Base-by-base conservation (phyloP, 2,329 filamentous ascomycete genomes). In the Fusarium torulosum region DNA sequence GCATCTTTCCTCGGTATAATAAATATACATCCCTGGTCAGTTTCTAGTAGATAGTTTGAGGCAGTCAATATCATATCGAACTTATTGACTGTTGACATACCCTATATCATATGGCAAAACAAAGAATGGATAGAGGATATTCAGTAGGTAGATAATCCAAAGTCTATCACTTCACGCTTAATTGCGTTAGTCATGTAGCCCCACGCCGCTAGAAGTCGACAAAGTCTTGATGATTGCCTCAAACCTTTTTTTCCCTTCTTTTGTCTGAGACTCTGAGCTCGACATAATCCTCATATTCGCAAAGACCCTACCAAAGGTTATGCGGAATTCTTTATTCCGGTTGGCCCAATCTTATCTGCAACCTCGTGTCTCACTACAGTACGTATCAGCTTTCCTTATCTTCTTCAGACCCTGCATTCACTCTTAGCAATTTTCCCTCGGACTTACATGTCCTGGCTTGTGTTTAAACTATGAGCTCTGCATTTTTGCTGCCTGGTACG, bases 1-100 rank as follows among this genome's bases (percentile, higher is more conserved):
- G 21, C 78, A 81, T 37, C 41, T n/a, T 41, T 37, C 64, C 63
- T 64, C 50, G 59, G 53, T 49, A 42, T 15, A n/a, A 17, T 13
- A 21, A 5, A 17, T 10, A 33, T 15, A 21, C 10, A 8, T 19
- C 40, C 35, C 19, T 9, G 35, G 35, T 19, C 35, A 37, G 7
- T n/a, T 33, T 14, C 29, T 33, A n/a, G n/a, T 10, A 43, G 7
- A 17, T 9, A 9, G 25, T 25, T 25, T 25, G 25, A 25, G 7
- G 25, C 25, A 11, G 27, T 27, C 27, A 27, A 27, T 9, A 10
- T 11, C 27, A 29, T 29, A 4, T 43, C 15, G 10, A 5, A 17
- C 23, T 19, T n/a, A 13, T 25, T 4, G 17, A 43, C 14, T 1
- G 11, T 43, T 9, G 27, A 31, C 11, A 29, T 37, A 37, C 17